Conservation (phyloP, 225 moss, liverwort and hornwort species). For the Bryum argenteum region DNA sequence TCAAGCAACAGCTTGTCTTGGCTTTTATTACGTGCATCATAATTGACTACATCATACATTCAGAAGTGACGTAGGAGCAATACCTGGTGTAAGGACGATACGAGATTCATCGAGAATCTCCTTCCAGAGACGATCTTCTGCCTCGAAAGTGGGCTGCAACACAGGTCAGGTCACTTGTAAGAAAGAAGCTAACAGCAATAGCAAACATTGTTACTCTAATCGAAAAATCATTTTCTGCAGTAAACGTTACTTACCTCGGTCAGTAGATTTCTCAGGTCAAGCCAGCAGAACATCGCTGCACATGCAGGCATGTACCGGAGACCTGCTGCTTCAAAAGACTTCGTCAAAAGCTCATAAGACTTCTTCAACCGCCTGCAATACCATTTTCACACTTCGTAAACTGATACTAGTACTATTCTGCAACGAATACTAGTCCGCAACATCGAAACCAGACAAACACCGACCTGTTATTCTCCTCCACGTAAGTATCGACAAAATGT, state of each 20-base stretch:
- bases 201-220: neutral
- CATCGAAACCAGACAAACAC: constrained; percentile 23
- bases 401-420: neutral
- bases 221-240: neutral
- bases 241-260: constrained; percentile 56
- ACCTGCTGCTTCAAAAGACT: constrained; percentile 66
- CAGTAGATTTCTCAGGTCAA: constrained; percentile 76
- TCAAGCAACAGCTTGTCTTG: no score
- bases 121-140: constrained; percentile 87
- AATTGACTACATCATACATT: no score
- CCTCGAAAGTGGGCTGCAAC: constrained; percentile 74
- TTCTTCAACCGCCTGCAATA: constrained; percentile 79
- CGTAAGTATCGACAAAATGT: constrained; percentile 86
- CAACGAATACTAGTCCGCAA: no score
- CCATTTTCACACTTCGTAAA: constrained; percentile 20
- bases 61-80: neutral
- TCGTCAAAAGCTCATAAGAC: constrained; percentile 91
- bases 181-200: neutral
- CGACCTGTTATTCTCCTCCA: constrained; percentile 88
- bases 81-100: constrained; percentile 88
- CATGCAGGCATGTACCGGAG: constrained; percentile 96
- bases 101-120: constrained; percentile 77
- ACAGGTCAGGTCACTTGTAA: constrained; percentile 16
- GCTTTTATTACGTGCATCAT: no score
- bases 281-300: constrained; percentile 99